phyloP scores from a whole-genome alignment of 768 basidiomycete genomes.

The Pleurotus pulmonarius region DNA sequence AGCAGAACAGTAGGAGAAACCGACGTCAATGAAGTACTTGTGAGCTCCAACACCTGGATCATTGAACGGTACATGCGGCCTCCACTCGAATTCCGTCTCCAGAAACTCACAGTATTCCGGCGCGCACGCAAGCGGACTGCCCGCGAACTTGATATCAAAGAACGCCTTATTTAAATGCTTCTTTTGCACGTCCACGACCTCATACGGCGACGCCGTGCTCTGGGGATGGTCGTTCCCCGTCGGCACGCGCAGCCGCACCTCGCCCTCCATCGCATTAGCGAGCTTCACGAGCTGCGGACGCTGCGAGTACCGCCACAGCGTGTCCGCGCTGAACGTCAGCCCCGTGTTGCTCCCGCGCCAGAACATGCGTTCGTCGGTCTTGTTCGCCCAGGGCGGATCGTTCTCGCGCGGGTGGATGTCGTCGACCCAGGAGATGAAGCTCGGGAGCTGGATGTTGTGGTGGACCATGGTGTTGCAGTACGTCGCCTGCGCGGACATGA shows the following conservation, averaged over 20 bases:
- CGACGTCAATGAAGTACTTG: slow-evolving; percentile 56
- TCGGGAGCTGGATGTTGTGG: slow-evolving; percentile 42
- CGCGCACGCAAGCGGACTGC: slow-evolving; percentile 37
- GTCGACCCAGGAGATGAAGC: slow-evolving; percentile 35
- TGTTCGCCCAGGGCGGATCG: slow-evolving; percentile 60
- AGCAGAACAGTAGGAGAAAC: slow-evolving; percentile 11
- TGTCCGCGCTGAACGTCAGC: slow-evolving; percentile 30
- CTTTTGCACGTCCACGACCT: slow-evolving; percentile 25
- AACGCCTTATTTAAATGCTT: slow-evolving; percentile 41
- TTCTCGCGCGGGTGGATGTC: slow-evolving; percentile 29
- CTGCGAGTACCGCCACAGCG: slow-evolving; percentile 45
- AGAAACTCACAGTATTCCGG: slow-evolving; percentile 38
- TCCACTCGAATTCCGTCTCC: slow-evolving; percentile 43
- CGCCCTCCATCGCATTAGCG: slow-evolving; percentile 29
- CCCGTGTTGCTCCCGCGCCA: slow-evolving; percentile 76
- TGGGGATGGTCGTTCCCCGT: slow-evolving; percentile 5
- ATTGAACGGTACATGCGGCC: slow-evolving; percentile 26
- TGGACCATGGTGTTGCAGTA: slow-evolving; percentile 39
- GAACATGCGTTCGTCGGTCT: slow-evolving; percentile 48
- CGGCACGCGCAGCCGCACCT: slow-evolving; percentile 29
- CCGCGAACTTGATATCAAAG: slow-evolving; percentile 54
- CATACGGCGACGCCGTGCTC: slow-evolving; percentile 23
- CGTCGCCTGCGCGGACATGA: slow-evolving; percentile 40
- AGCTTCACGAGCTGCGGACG: slow-evolving; percentile 38
- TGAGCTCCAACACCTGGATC: slow-evolving; percentile 41